Percentiles rank a stretch among this genome's conserved stretches.
Conservation (phyloP, 148 eudicot species). For the Fagopyrum homotropicum region DNA sequence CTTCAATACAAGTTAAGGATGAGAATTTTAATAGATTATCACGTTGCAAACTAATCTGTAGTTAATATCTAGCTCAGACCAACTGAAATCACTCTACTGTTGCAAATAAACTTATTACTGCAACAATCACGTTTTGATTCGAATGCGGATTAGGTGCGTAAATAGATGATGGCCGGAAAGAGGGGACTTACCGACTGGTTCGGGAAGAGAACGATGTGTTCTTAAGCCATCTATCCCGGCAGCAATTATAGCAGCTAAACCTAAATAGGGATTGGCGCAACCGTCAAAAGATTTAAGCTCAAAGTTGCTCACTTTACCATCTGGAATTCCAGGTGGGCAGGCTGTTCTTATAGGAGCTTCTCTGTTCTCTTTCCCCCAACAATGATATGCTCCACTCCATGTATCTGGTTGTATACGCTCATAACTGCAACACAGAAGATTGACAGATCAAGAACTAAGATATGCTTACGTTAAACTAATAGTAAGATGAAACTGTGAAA, state of each 20-base stretch:
- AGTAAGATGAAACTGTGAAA: no score
- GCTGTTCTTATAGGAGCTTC: conserved; percentile 93
- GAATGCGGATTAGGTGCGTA: no score
- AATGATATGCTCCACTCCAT: conserved; percentile 90
- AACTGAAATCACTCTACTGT: no score
- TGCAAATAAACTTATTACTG: no score
- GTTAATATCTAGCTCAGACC: no score
- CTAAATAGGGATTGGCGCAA: conserved; percentile 83
- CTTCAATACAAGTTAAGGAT: conserved; percentile 21
- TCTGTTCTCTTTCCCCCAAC: conserved; percentile 94
- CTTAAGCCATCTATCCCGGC: conserved; percentile 94
- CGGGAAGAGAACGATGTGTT: conserved; percentile 54
- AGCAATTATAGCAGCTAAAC: conserved; percentile 75
- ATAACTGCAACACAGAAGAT: conserved; percentile 41
- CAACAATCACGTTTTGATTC: no score
- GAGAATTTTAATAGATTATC: not conserved
- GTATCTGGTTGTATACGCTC: conserved; percentile 92
- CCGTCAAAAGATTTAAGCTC: conserved; percentile 94
- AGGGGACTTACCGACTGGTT: conserved; percentile 60
- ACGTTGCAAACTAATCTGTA: no score
- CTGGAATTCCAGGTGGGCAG: conserved; percentile 78
- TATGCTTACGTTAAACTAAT: not conserved
- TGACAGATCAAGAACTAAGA: not conserved
- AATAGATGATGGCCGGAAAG: not conserved
- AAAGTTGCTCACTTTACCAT: conserved; percentile 87